These are phyloP conservation scores for Trichoderma sp. DNA, from an alignment of 2,329 filamentous ascomycete genomes.

Conservation along the genomic window DNA sequence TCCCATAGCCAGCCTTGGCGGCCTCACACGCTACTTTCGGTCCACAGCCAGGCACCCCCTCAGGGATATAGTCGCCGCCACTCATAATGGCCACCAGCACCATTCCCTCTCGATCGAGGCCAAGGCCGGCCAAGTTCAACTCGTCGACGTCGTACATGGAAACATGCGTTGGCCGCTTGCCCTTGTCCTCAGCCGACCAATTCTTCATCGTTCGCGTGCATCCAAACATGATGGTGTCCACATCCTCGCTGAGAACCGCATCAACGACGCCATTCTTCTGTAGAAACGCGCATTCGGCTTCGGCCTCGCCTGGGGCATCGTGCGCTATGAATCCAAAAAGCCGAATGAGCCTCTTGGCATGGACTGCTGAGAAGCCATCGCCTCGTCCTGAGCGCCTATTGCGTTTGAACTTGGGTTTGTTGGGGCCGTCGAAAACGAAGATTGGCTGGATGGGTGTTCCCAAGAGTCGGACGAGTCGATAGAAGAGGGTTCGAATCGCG, in stretches of 20 bases:
- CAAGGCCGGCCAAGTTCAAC: conserved; percentile 52
- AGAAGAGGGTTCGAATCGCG: conserved; percentile 88
- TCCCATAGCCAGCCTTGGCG: conserved; percentile 83
- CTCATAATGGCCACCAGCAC: conserved; percentile 92
- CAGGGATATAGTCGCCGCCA: conserved; percentile 89
- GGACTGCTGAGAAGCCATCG: conserved; percentile 67
- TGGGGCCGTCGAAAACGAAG: conserved; percentile 86
- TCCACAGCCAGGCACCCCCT: conserved; percentile 84
- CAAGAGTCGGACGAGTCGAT: conserved; percentile 78
- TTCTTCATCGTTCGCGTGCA: conserved; percentile 77
- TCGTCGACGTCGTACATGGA: conserved; percentile 71
- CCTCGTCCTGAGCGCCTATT: conserved; percentile 72
- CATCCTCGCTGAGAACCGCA: conserved; percentile 92
- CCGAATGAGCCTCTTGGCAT: conserved; percentile 80
- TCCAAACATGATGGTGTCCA: conserved; percentile 97
- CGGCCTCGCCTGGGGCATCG: conserved; percentile 89
- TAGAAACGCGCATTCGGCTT: conserved; percentile 89
- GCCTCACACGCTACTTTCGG: conserved; percentile 88
- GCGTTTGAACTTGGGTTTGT: conserved; percentile 85
- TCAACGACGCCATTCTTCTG: conserved; percentile 84
- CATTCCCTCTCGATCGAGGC: conserved; percentile 84
- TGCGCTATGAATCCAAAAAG: conserved; percentile 84
- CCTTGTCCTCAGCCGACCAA: conserved; percentile 73
- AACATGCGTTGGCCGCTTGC: conserved; percentile 81
- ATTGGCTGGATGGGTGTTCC: conserved; percentile 78